These are phyloP conservation scores for Fusarium sp. DNA, from an alignment of 2,329 filamentous ascomycete species.

Conservation along the genomic window DNA sequence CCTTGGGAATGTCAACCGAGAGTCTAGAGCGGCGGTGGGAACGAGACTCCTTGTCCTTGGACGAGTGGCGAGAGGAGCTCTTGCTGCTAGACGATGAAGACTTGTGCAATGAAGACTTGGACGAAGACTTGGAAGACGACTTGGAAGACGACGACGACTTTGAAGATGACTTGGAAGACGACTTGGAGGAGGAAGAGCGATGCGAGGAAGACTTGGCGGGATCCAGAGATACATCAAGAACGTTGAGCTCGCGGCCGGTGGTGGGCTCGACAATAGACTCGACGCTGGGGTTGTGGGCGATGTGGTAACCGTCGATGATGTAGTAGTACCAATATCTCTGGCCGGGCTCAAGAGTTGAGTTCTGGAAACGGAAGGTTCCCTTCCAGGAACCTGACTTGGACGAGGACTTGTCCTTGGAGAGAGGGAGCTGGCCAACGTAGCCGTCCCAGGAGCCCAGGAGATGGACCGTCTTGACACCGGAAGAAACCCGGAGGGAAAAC, in stretches of 20 bases:
- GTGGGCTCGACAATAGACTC: conserved; percentile 93
- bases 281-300: conserved; percentile 94
- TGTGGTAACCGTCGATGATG: conserved; percentile 99
- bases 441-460: conserved; percentile 98
- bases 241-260: conserved; percentile 96
- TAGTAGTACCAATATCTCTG: conserved; percentile 99
- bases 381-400: conserved; percentile 94
- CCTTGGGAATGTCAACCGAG: conserved; percentile 81
- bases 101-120: conserved; percentile 53
- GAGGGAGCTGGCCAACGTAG: conserved; percentile 93
- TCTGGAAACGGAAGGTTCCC: conserved; percentile 96
- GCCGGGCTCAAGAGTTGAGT: conserved; percentile 84
- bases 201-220: conserved; percentile 57
- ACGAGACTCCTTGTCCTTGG: conserved; percentile 56
- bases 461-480: conserved; percentile 97
- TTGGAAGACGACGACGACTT: conserved; percentile 55
- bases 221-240: conserved; percentile 85
- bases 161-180: conserved; percentile 52
- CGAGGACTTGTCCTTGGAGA: conserved; percentile 86
- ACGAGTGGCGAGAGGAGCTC: conserved; percentile 58
- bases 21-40: conserved; percentile 62
- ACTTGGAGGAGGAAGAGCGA: conserved; percentile 55
- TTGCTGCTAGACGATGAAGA: conserved; percentile 45
- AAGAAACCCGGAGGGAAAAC: conserved; percentile 95
- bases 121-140: conserved; percentile 56